Conservation (phyloP, 345 rosid genomes). For the Trapa incisa region DNA sequence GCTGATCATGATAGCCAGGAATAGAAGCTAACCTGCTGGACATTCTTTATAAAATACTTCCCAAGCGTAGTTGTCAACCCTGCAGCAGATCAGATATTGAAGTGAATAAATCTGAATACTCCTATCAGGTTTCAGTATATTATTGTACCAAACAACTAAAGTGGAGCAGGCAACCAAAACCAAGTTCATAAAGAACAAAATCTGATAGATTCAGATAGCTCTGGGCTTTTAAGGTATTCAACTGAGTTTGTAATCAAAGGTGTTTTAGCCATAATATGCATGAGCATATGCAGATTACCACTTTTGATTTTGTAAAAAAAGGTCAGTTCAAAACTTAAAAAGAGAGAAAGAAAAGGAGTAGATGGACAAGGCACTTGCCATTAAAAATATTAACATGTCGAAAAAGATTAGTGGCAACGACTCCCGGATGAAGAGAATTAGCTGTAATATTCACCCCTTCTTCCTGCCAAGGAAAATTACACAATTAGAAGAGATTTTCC, state of each 20-base stretch:
- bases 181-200: background rate
- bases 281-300: background rate
- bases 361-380: slow-evolving; percentile 17
- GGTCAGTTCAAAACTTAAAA: background rate
- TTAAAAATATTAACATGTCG: slow-evolving; percentile 32
- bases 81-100: slow-evolving; percentile 8
- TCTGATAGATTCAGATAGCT: background rate
- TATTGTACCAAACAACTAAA: background rate
- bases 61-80: slow-evolving; percentile 24
- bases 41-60: slow-evolving; percentile 27
- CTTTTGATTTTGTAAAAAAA: too few species aligned
- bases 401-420: slow-evolving; percentile 48
- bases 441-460: slow-evolving; percentile 45
- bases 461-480: slow-evolving; percentile 26
- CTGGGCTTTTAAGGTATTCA: background rate
- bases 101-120: background rate
- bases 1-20: background rate
- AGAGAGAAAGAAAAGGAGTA: too few species aligned
- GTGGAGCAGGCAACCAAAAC: background rate
- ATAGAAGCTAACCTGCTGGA: slow-evolving; percentile 25
- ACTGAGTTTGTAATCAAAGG: too few species aligned
- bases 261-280: background rate
- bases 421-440: slow-evolving; percentile 74
- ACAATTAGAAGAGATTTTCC: background rate
- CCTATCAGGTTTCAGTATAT: background rate